phyloP scores from a whole-genome alignment of 768 basidiomycete genomes.

The Chalciporus pseudorubinellus region DNA sequence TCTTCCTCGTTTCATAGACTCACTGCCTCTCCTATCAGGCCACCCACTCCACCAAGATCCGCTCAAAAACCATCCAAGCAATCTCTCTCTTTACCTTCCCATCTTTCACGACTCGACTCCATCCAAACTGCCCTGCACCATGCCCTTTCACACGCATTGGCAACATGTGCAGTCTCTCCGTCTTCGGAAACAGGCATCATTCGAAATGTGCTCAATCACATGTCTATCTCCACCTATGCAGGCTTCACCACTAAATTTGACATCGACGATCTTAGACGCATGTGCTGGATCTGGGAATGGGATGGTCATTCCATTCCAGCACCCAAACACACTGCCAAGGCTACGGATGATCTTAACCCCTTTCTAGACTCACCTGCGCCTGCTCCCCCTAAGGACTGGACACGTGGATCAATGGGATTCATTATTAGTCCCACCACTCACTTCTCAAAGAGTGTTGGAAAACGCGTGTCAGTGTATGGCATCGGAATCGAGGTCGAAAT shows the following conservation, averaged over 20 bases:
- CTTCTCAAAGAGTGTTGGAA: slow-evolving; percentile 60
- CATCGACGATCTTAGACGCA: slow-evolving; percentile 64
- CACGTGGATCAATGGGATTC: slow-evolving; percentile 77
- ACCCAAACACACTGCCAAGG: slow-evolving; percentile 5
- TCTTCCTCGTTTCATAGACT: background rate
- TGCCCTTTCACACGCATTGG: slow-evolving; percentile 81
- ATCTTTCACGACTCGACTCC: slow-evolving; percentile 58
- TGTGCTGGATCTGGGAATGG: slow-evolving; percentile 94
- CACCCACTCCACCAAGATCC: slow-evolving; percentile 59
- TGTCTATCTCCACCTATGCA: slow-evolving; percentile 65
- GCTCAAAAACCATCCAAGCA: slow-evolving; percentile 32
- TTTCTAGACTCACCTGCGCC: slow-evolving; percentile 52
- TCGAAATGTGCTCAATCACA: slow-evolving; percentile 74
- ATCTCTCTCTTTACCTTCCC: slow-evolving; percentile 44
- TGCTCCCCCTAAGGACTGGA: slow-evolving; percentile 61
- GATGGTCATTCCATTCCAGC: slow-evolving; percentile 48
- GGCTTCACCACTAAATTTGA: slow-evolving; percentile 64
- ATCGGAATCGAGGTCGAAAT: slow-evolving; percentile 87
- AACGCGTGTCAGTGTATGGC: slow-evolving; percentile 77
- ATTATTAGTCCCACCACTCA: slow-evolving; percentile 71
- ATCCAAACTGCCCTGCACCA: slow-evolving; percentile 74
- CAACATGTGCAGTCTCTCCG: slow-evolving; percentile 77
- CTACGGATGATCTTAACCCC: slow-evolving; percentile 64
- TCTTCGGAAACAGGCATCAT: slow-evolving; percentile 73
- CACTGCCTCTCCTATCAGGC: slow-evolving; percentile 34